These are phyloP conservation scores for Tetracladium setigerum DNA, from an alignment of 495 filamentous ascomycete genomes.

Conservation along the genomic window DNA sequence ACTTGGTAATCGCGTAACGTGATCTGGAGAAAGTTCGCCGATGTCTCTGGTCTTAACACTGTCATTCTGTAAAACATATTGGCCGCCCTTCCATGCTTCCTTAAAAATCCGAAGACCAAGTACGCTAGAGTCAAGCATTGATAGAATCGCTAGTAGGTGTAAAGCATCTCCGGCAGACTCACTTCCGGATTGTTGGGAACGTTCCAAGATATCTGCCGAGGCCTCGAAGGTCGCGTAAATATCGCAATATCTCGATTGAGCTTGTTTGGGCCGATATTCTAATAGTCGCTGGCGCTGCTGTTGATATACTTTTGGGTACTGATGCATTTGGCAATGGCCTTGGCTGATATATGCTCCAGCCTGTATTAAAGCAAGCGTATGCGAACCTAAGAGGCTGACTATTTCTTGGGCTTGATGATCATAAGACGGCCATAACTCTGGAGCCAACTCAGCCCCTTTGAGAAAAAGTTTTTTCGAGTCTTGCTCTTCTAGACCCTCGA, in stretches of 20 bases:
- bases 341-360: constrained; percentile 27
- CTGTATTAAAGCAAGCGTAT: constrained; percentile 33
- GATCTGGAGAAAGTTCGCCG: constrained; percentile 8
- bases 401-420: constrained; percentile 22
- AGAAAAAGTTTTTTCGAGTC: constrained; percentile 33
- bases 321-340: constrained; percentile 16
- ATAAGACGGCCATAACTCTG: constrained; percentile 13
- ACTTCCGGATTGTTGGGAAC: constrained; percentile 18
- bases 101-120: constrained; percentile 28
- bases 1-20: constrained; percentile 19
- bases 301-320: constrained; percentile 24
- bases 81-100: constrained; percentile 12
- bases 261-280: constrained; percentile 12
- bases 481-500: constrained; percentile 25
- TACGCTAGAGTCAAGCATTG: constrained; percentile 28
- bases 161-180: constrained; percentile 27
- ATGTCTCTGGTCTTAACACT: constrained; percentile 1
- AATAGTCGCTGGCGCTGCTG: constrained; percentile 15
- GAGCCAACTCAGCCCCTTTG: constrained; percentile 25
- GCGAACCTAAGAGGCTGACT: constrained; percentile 23
- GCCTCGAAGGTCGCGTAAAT: constrained; percentile 20
- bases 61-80: constrained; percentile 2
- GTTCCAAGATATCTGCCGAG: constrained; percentile 15
- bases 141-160: constrained; percentile 31
- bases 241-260: constrained; percentile 16